phyloP scores from a whole-genome alignment of 306 rosid genomes.

The Lablab purpureus region DNA sequence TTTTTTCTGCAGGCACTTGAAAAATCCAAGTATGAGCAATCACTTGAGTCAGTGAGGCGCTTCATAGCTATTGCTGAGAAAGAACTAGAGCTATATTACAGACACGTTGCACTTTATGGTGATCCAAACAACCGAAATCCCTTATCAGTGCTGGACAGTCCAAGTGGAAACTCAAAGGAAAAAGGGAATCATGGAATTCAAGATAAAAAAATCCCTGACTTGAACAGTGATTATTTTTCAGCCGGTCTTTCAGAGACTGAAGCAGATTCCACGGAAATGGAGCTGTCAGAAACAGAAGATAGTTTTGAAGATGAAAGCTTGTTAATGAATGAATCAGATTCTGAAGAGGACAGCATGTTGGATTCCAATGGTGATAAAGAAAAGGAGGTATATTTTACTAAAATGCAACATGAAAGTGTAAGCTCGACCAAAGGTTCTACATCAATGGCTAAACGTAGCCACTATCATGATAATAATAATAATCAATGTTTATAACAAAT shows the following conservation, averaged over 20 bases:
- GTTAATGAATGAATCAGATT: slow-evolving; percentile 58
- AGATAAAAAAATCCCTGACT: slow-evolving; percentile 38
- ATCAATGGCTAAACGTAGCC: slow-evolving; percentile 43
- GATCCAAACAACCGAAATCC: slow-evolving; percentile 75
- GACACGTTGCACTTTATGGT: slow-evolving; percentile 86
- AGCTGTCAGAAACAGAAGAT: slow-evolving; percentile 57
- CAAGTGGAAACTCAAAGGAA: slow-evolving; percentile 45
- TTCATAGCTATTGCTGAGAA: slow-evolving; percentile 86
- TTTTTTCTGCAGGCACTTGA: slow-evolving; percentile 77
- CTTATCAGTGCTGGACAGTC: slow-evolving; percentile 62
- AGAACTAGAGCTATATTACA: slow-evolving; percentile 85
- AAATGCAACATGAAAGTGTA: slow-evolving; percentile 39
- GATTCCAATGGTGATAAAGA: slow-evolving; percentile 48
- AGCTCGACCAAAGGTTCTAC: slow-evolving; percentile 36
- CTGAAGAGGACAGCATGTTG: slow-evolving; percentile 50
- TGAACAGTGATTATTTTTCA: slow-evolving; percentile 45
- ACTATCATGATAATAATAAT: slow-evolving; percentile 29
- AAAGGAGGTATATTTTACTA: slow-evolving; percentile 46
- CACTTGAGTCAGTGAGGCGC: slow-evolving; percentile 81
- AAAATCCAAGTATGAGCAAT: slow-evolving; percentile 90
- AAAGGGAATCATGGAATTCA: slow-evolving; percentile 41
- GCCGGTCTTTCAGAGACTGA: slow-evolving; percentile 46
- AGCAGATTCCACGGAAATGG: slow-evolving; percentile 49
- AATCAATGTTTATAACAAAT: slow-evolving; percentile 46
- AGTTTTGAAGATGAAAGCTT: slow-evolving; percentile 45